Percentiles rank a stretch among this genome's conserved stretches.
Evolutionary conservation across 306 rosid species (phyloP).

Genomic region (Lathyrus oleraceus): DNA sequence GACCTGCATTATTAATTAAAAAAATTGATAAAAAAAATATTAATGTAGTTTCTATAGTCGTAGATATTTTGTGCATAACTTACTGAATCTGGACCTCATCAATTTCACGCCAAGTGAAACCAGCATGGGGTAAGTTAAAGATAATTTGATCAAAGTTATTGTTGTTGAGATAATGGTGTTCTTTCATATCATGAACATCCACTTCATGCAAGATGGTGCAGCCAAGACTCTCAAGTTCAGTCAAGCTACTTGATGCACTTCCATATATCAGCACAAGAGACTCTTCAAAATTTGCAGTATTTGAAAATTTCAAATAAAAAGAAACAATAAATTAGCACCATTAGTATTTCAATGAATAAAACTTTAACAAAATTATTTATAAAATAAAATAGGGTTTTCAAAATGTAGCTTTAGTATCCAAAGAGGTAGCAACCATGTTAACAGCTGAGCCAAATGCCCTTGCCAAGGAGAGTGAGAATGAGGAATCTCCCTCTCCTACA

Average conservation of each 20-base stretch:
- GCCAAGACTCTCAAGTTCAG: conserved; percentile 28
- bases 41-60: too few species aligned
- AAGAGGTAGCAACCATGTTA: conserved; percentile 46
- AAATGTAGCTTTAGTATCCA: conserved; percentile 33
- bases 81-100: neutral
- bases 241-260: neutral
- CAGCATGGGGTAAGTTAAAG: conserved; percentile 52
- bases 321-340: too few species aligned
- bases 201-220: conserved; percentile 39
- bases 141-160: conserved; percentile 19
- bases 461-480: conserved; percentile 49
- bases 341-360: too few species aligned
- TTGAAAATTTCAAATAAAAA: neutral
- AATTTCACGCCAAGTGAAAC: neutral
- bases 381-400: neutral
- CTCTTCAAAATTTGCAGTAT: neutral
- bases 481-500: conserved; percentile 54
- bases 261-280: neutral
- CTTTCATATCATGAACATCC: conserved; percentile 32
- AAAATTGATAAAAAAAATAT: too few species aligned
- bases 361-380: too few species aligned
- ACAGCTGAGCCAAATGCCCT: conserved; percentile 32
- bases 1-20: conserved; percentile 18
- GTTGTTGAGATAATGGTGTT: neutral
- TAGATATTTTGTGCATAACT: neutral